Evolutionary conservation across 1,139 yeast species (phyloP).

Genomic region (Yamadazyma oceani): DNA sequence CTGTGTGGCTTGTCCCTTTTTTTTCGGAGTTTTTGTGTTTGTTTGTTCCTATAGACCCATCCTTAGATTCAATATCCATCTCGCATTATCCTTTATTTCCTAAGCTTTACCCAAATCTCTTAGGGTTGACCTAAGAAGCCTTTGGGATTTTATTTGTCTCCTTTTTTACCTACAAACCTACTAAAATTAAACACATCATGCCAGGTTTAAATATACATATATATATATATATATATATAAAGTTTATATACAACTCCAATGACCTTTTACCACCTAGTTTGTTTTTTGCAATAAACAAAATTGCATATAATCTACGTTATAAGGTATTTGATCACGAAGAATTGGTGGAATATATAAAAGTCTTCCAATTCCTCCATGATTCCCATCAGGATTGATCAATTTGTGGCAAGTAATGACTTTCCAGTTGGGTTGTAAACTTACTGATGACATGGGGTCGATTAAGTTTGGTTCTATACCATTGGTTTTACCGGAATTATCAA

Average conservation of each 20-base stretch:
- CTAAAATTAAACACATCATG: too few species aligned
- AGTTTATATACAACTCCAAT: slow-evolving; percentile 2
- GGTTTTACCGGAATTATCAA: slow-evolving; percentile 47
- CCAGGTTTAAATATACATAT: too few species aligned
- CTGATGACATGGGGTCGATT: slow-evolving; percentile 2
- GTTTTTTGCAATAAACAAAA: slow-evolving; percentile 39
- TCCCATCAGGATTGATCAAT: slow-evolving; percentile 49
- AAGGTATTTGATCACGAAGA: slow-evolving; percentile 23
- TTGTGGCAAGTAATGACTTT: slow-evolving; percentile 38
- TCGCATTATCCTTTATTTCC: too few species aligned
- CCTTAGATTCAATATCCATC: too few species aligned
- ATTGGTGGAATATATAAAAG: slow-evolving; percentile 44
- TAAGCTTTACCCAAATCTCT: too few species aligned
- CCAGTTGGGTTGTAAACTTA: slow-evolving; percentile 34
- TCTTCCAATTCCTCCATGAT: slow-evolving; percentile 44
- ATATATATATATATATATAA: not conserved
- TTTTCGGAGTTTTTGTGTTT: not conserved
- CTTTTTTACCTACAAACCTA: too few species aligned
- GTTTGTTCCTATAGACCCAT: too few species aligned
- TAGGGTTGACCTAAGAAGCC: too few species aligned
- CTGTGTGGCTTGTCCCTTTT: not conserved
- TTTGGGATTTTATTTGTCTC: too few species aligned
- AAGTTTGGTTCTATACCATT: slow-evolving; percentile 17
- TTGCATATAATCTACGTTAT: slow-evolving; percentile 42
- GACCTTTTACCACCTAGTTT: not conserved